phyloP scores from a whole-genome alignment of 1,139 yeast species.

The Diutina pseudorugosa region DNA sequence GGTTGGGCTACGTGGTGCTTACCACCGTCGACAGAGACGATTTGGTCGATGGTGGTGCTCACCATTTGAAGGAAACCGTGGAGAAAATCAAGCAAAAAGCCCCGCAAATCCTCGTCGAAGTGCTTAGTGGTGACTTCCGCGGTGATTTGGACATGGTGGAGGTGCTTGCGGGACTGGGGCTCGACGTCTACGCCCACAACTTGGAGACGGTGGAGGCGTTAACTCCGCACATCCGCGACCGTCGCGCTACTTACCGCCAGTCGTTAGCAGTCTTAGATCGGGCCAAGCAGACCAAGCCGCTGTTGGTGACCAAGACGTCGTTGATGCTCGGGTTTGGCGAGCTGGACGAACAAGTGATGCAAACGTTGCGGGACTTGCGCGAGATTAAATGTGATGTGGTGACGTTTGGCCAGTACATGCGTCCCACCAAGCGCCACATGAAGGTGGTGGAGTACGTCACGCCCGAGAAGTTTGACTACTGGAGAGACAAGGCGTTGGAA shows the following conservation, averaged over 20 bases:
- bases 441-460: conserved; percentile 90
- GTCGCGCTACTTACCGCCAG: conserved; percentile 92
- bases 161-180: conserved; percentile 70
- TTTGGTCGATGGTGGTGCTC: conserved; percentile 83
- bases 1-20: conserved; percentile 91
- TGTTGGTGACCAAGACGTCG: conserved; percentile 82
- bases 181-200: conserved; percentile 96
- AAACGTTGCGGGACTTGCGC: conserved; percentile 67
- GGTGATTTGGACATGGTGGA: conserved; percentile 80
- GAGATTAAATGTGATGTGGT: conserved; percentile 80
- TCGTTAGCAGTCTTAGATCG: conserved; percentile 63
- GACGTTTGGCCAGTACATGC: conserved; percentile 98
- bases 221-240: conserved; percentile 91
- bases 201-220: conserved; percentile 91
- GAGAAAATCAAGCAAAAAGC: conserved; percentile 74
- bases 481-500: conserved; percentile 81
- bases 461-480: conserved; percentile 91
- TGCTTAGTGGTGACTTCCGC: conserved; percentile 88
- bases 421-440: conserved; percentile 98
- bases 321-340: conserved; percentile 97
- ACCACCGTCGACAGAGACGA: conserved; percentile 99
- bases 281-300: conserved; percentile 70
- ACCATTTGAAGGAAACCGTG: conserved; percentile 85
- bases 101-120: conserved; percentile 86
- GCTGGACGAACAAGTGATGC: conserved; percentile 75